Percentiles rank a stretch among this genome's conserved stretches.
Conservation (phyloP, 75 land plant species). For the Pseudotsuga menziesii region DNA sequence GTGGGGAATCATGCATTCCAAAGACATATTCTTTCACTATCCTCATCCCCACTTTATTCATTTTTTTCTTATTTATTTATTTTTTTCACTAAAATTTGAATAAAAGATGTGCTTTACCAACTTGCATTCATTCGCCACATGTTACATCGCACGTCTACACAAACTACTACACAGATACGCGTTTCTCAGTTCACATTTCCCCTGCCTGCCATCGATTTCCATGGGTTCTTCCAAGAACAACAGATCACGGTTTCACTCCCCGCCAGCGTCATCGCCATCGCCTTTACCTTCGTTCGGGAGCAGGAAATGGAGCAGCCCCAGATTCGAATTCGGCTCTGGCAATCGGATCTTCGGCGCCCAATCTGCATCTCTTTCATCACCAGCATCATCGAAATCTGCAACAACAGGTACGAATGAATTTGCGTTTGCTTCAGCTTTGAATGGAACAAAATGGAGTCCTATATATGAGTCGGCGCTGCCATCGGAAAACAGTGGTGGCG, state of each 20-base stretch:
- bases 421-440: background rate
- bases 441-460: background rate
- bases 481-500: too few relatives aligned
- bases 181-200: background rate
- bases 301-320: too few relatives aligned
- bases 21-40: background rate
- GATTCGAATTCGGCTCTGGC: slow-evolving; percentile 1
- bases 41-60: too few relatives aligned
- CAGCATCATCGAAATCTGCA: background rate
- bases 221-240: background rate
- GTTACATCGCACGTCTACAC: background rate
- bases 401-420: background rate
- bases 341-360: background rate
- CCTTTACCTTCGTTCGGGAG: too few relatives aligned
- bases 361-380: background rate
- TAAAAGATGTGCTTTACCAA: background rate
- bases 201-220: background rate
- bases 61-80: too few relatives aligned
- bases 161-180: background rate
- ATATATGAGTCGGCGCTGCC: background rate
- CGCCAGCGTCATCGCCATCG: background rate
- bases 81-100: too few relatives aligned
- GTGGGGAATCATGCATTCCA: background rate
- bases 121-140: background rate
- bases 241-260: background rate